Evolutionary conservation across 2,329 filamentous ascomycete species (phyloP).

Genomic region (Leptosphaerulina australis): DNA sequence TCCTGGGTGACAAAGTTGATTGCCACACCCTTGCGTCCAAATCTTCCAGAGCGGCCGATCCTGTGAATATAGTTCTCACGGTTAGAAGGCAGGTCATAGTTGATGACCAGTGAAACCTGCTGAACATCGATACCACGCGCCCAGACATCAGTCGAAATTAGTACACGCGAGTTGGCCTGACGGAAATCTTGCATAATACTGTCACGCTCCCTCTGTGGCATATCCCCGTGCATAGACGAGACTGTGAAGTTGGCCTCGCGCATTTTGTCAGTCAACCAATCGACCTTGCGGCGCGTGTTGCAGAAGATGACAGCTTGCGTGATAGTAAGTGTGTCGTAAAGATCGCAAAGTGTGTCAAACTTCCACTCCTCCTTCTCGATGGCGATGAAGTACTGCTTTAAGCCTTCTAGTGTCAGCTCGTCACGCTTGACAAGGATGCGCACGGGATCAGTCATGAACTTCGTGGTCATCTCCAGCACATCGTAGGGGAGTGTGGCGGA

Average conservation of each 20-base stretch:
- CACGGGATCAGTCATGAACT: conserved; percentile 99
- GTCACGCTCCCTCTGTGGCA: conserved; percentile 97
- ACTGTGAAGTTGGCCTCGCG: conserved; percentile 98
- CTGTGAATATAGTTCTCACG: conserved; percentile 99
- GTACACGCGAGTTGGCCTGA: conserved; percentile 91
- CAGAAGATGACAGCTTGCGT: conserved; percentile 99
- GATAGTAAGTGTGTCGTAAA: conserved; percentile 98
- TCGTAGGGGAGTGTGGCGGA: conserved; percentile 97
- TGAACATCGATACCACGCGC: conserved; percentile 98
- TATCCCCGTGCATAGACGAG: conserved; percentile 98
- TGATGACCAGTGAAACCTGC: conserved; percentile 97
- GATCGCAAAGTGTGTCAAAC: conserved; percentile 96
- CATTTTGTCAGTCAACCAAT: conserved; percentile 99
- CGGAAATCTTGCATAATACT: conserved; percentile 99
- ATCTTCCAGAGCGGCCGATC: conserved; percentile 92
- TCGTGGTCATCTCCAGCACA: conserved; percentile 98
- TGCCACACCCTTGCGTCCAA: conserved; percentile 96
- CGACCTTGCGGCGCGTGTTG: conserved; percentile 98
- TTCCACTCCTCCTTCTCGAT: conserved; percentile 99
- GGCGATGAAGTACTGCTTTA: conserved; percentile 99
- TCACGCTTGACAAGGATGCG: conserved; percentile 98
- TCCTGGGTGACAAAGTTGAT: conserved; percentile 99
- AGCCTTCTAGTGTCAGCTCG: conserved; percentile 92
- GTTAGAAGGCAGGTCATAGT: conserved; percentile 97
- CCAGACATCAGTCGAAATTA: conserved; percentile 98